phyloP scores from a whole-genome alignment of 805 yeast genomes.

The Yamadazyma nakazawae region DNA sequence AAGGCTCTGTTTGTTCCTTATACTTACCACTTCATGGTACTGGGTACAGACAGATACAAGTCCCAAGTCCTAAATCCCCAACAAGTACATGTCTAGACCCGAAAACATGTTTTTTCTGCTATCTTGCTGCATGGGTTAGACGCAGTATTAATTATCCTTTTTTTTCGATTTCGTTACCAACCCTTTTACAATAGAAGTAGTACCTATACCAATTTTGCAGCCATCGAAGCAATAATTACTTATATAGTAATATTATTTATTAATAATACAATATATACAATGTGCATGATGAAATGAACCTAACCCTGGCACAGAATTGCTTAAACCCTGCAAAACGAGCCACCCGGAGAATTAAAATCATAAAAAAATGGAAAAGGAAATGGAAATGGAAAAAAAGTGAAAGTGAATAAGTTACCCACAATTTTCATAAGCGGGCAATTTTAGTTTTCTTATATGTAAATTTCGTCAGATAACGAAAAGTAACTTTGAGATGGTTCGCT shows the following conservation, averaged over 20 bases:
- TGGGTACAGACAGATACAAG: not conserved
- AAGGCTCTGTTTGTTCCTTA: no score
- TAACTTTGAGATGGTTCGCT: constrained; percentile 12
- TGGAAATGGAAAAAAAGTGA: not conserved
- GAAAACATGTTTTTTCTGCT: not conserved
- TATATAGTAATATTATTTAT: not conserved
- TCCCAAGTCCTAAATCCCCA: not conserved
- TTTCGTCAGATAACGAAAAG: constrained; percentile 11
- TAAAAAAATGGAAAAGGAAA: not conserved
- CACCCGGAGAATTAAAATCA: not conserved
- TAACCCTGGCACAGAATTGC: not conserved
- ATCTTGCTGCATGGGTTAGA: not conserved
- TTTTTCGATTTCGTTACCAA: no score
- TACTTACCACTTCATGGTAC: no score
- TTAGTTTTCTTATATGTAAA: constrained; percentile 2
- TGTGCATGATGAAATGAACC: constrained; percentile 2
- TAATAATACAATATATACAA: constrained; percentile 6
- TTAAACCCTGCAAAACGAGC: not conserved
- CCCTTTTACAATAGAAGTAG: no score
- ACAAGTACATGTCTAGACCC: not conserved
- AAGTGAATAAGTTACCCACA: not conserved
- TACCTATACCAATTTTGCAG: constrained; percentile 4
- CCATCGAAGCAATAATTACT: not conserved
- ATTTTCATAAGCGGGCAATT: not conserved
- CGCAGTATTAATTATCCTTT: no score